Conservation (phyloP, 441 rosid species). For the California macrophylla region DNA sequence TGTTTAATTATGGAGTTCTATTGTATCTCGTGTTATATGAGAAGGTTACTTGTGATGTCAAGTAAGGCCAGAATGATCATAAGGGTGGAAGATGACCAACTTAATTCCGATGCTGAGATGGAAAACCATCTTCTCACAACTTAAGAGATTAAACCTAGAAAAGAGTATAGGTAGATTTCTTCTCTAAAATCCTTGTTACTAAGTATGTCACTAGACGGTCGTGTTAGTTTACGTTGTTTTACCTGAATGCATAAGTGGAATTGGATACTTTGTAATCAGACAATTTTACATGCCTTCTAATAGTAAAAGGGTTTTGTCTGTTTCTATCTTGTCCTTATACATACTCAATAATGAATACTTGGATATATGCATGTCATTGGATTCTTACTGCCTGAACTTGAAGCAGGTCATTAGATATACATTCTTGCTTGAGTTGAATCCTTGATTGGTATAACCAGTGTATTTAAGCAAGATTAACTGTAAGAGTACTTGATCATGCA, state of each 20-base stretch:
- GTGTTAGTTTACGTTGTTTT: background rate
- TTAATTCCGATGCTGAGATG: background rate
- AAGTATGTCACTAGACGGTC: background rate
- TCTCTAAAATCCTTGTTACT: background rate
- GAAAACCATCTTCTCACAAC: background rate
- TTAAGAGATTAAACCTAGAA: background rate
- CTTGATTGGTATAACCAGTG: background rate
- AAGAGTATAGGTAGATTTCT: background rate
- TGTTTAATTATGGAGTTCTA: background rate
- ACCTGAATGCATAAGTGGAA: background rate
- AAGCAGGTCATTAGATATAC: background rate
- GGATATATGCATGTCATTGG: background rate
- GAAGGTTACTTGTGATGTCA: background rate
- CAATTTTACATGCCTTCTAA: too few relatives aligned
- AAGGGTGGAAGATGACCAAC: background rate
- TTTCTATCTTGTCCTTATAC: too few relatives aligned
- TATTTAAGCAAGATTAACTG: background rate
- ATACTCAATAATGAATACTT: too few relatives aligned
- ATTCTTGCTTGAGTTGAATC: background rate
- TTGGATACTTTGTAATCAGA: background rate
- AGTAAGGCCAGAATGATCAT: background rate
- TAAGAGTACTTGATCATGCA: background rate
- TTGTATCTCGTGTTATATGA: background rate
- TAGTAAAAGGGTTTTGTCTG: too few relatives aligned
- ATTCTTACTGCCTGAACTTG: background rate